Conservation (phyloP, 495 filamentous ascomycete genomes). For the Tuber aestivum region DNA sequence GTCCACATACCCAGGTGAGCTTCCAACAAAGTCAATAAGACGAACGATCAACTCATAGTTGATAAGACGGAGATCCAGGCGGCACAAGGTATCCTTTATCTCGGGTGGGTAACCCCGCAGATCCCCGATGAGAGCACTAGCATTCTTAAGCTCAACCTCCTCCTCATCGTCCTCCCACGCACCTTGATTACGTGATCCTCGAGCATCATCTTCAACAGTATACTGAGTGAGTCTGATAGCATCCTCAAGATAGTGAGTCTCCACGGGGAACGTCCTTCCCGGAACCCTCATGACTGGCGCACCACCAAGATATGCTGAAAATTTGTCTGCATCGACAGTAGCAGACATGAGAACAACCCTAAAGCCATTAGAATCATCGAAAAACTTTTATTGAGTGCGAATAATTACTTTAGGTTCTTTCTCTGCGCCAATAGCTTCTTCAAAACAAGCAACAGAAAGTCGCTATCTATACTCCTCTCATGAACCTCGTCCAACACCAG, state of each 20-base stretch:
- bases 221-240: slow-evolving; percentile 76
- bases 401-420: slow-evolving; percentile 57
- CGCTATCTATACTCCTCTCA: slow-evolving; percentile 88
- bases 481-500: slow-evolving; percentile 93
- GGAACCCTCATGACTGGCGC: slow-evolving; percentile 85
- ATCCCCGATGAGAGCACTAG: slow-evolving; percentile 43
- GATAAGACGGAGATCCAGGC: slow-evolving; percentile 79
- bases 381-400: not conserved
- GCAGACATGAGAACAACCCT: slow-evolving; percentile 91
- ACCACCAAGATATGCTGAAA: slow-evolving; percentile 76
- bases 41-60: slow-evolving; percentile 74
- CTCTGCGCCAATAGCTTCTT: slow-evolving; percentile 67
- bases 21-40: slow-evolving; percentile 66
- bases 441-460: slow-evolving; percentile 86
- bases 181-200: slow-evolving; percentile 45
- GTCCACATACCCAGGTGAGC: slow-evolving; percentile 54
- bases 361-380: slow-evolving; percentile 15
- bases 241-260: slow-evolving; percentile 83
- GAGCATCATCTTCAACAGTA: slow-evolving; percentile 51
- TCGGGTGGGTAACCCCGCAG: slow-evolving; percentile 66
- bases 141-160: slow-evolving; percentile 47
- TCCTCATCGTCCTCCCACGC: slow-evolving; percentile 55
- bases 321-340: slow-evolving; percentile 83
- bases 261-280: slow-evolving; percentile 86
- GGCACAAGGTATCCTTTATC: slow-evolving; percentile 64